phyloP scores from a whole-genome alignment of 805 yeast genomes.

The Kodamaea kakaduensis region DNA sequence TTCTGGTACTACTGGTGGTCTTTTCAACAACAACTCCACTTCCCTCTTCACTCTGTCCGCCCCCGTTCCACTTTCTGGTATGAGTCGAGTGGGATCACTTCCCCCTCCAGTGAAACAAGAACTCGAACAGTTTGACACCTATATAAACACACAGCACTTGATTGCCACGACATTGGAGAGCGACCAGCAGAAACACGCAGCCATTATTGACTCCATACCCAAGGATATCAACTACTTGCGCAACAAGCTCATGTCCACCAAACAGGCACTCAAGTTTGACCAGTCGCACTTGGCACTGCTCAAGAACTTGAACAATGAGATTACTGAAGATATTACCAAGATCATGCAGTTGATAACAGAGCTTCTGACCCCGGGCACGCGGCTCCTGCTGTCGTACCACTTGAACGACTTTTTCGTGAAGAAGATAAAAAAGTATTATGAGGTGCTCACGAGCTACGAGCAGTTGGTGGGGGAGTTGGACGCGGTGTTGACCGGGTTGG shows the following conservation, averaged over 20 bases:
- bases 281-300: constrained; percentile 32
- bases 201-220: constrained; percentile 66
- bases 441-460: constrained; percentile 53
- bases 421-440: constrained; percentile 48
- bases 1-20: constrained; percentile 13
- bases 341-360: constrained; percentile 53
- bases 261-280: constrained; percentile 57
- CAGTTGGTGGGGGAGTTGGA: constrained; percentile 60
- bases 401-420: constrained; percentile 52
- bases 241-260: constrained; percentile 57
- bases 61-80: constrained; percentile 49
- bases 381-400: constrained; percentile 51
- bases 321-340: constrained; percentile 48
- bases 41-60: constrained; percentile 21
- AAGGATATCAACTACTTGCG: constrained; percentile 63
- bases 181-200: constrained; percentile 58
- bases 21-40: constrained; percentile 8
- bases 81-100: constrained; percentile 71
- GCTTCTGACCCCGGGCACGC: constrained; percentile 51
- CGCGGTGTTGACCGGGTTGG: constrained; percentile 44
- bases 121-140: constrained; percentile 65
- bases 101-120: constrained; percentile 69
- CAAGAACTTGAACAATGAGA: constrained; percentile 36
- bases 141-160: constrained; percentile 68
- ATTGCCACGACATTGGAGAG: constrained; percentile 65